Base-by-base conservation (phyloP, 176 grass and related monocot species). In the Zoysia japonica region DNA sequence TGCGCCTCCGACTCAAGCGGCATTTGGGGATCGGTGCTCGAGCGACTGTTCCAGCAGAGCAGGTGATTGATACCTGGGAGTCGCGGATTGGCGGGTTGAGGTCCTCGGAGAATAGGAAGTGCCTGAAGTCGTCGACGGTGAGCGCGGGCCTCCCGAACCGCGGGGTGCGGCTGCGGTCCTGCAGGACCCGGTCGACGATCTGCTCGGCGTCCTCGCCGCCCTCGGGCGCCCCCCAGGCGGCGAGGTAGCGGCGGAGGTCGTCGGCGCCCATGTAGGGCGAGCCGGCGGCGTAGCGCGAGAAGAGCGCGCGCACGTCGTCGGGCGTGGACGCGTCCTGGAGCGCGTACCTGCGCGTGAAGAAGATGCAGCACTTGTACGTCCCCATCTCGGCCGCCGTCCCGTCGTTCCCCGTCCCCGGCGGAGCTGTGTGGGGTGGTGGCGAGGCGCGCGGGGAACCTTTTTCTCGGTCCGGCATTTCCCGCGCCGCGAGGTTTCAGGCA, bases 351-450 rank as follows among this genome's bases (percentile, higher is more conserved):
- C 90, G 84, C 78, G 87, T 93, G 86, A 98, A 98, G 88, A 89
- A 98, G 67, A 89, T 80, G 83, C 90, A 98, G 79, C 87, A 98
- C 75, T 60, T 90, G 75, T 91, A 98, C 85, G 81, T 87, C 49
- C 85, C 89, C 71, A 93, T 94, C 12, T 20, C 81, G 57, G 57
- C 11, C 67, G 78, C 64, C 68, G 68, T 54, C 80, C 85, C 14
- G 19, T 83, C 67, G 66, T 17, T 65, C 37, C n/a, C 49, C 82
- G 71, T 78, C 70, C 70, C 76, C 76, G 81, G 56, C 78, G 80
- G 82, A 76, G 63, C 40, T 76, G 74, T 79, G 72, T 78, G 59
- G 59, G 61, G 75, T 83, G 61, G 75, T 83, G 68, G 61, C 68
- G 64, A 79, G 7, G 54, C 65, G 71, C 78, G 6, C 3, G 50